A percentile compares a stretch with the other conserved stretches of the same genome.
phyloP scores from a whole-genome alignment of 805 yeast genomes.

The Kluyveromyces siamensis region DNA sequence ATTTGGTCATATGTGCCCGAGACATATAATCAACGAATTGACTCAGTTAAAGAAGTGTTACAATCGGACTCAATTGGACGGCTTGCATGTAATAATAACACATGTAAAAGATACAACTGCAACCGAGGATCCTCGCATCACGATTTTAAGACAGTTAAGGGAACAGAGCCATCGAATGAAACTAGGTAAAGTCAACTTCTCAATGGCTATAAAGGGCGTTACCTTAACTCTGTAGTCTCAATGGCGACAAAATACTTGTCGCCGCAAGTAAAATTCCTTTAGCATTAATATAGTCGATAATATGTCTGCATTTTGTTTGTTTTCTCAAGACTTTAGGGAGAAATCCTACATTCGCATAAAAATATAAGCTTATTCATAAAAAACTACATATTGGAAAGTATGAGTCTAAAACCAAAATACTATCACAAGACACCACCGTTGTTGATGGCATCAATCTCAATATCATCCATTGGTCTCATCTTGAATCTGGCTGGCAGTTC shows the following conservation, averaged over 20 bases:
- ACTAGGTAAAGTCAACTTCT: slow-evolving; percentile 28
- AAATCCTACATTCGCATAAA: neutral
- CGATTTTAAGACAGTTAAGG: slow-evolving; percentile 42
- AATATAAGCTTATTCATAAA: neutral
- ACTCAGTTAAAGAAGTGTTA: slow-evolving; percentile 30
- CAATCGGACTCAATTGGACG: slow-evolving; percentile 32
- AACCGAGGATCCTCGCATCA: slow-evolving; percentile 46
- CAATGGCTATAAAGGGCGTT: slow-evolving; percentile 22
- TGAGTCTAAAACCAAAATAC: slow-evolving; percentile 3
- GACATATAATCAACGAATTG: slow-evolving; percentile 51
- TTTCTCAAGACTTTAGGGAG: neutral
- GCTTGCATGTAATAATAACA: slow-evolving; percentile 32
- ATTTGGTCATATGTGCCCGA: slow-evolving; percentile 79
- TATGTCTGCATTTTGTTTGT: neutral
- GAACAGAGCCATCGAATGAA: slow-evolving; percentile 28
- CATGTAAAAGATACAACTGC: slow-evolving; percentile 41
- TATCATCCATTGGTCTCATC: slow-evolving; percentile 50
- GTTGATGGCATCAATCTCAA: slow-evolving; percentile 68
- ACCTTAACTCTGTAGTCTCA: slow-evolving; percentile 7
- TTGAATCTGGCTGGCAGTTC: slow-evolving; percentile 70
- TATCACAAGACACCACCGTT: slow-evolving; percentile 63
- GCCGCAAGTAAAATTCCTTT: too few species aligned
- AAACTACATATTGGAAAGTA: neutral
- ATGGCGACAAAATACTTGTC: neutral
- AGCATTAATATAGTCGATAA: too few species aligned